Percentiles rank a stretch among this genome's conserved stretches.
Evolutionary conservation across 306 rosid genomes (phyloP).

Genomic region (Rosa lucieae): DNA sequence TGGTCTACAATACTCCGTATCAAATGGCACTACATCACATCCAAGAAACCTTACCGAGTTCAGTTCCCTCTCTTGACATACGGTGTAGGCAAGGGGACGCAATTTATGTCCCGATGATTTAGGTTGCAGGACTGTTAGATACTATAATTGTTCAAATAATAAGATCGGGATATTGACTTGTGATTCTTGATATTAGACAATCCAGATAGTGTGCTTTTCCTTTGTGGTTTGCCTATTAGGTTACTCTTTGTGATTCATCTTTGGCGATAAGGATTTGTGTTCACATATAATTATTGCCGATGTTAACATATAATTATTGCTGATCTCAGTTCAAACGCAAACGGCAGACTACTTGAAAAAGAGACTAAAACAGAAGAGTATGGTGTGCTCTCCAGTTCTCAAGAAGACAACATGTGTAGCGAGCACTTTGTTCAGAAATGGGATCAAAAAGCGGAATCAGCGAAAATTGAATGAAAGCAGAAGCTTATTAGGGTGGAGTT

Average conservation of each 20-base stretch:
- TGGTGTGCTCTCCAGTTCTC: constrained; percentile 21
- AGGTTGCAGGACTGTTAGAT: no score
- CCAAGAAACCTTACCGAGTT: background rate
- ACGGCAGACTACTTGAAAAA: constrained; percentile 63
- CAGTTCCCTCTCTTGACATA: background rate
- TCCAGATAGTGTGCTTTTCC: background rate
- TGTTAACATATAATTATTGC: background rate
- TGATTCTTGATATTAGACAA: background rate
- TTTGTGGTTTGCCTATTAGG: background rate
- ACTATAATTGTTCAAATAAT: background rate
- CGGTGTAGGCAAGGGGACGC: background rate
- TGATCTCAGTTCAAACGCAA: constrained; percentile 69
- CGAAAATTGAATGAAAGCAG: constrained; percentile 47
- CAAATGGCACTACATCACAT: background rate
- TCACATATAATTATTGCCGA: background rate
- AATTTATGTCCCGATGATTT: background rate
- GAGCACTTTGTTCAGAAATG: constrained; percentile 65
- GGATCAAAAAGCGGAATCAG: constrained; percentile 61
- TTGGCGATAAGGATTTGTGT: background rate
- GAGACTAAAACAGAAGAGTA: constrained; percentile 43
- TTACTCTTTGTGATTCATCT: background rate
- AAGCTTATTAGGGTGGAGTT: constrained; percentile 30
- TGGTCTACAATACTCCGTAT: background rate
- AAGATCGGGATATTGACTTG: background rate
- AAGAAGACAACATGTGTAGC: constrained; percentile 49